phyloP scores from a whole-genome alignment of 306 rosid genomes.

The Prunus campanulata region DNA sequence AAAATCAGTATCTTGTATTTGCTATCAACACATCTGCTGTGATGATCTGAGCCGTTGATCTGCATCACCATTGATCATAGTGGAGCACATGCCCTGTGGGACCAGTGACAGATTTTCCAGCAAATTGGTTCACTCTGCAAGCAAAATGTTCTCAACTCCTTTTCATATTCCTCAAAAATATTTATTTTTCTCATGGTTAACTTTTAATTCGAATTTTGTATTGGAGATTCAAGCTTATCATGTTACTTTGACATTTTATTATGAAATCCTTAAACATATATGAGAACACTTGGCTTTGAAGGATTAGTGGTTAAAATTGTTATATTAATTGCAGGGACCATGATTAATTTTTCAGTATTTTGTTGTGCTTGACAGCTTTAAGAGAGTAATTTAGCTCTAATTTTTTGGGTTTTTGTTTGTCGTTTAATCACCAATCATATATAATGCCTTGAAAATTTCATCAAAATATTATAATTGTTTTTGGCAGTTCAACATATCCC shows the following conservation, averaged over 20 bases:
- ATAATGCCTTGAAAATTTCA: background rate
- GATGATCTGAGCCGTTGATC: background rate
- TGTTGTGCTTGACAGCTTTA: background rate
- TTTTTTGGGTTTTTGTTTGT: background rate
- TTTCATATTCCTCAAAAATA: background rate
- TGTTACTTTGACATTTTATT: background rate
- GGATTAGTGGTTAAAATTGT: background rate
- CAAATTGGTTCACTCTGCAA: background rate
- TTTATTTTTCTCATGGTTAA: background rate
- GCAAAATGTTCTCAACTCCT: background rate
- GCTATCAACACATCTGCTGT: background rate
- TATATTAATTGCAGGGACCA: background rate
- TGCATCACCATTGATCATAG: background rate
- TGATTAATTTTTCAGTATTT: background rate
- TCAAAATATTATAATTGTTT: background rate
- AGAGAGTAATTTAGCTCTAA: background rate
- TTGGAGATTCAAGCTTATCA: background rate
- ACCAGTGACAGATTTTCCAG: background rate
- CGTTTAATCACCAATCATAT: background rate
- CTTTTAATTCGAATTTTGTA: background rate
- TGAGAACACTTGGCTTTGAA: background rate
- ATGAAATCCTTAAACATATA: background rate
- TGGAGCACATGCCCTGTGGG: constrained; percentile 4
- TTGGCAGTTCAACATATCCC: background rate
- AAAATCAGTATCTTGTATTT: too few relatives aligned